phyloP scores from a whole-genome alignment of 2,329 filamentous ascomycete species.

The Ceratocystis colombiana region DNA sequence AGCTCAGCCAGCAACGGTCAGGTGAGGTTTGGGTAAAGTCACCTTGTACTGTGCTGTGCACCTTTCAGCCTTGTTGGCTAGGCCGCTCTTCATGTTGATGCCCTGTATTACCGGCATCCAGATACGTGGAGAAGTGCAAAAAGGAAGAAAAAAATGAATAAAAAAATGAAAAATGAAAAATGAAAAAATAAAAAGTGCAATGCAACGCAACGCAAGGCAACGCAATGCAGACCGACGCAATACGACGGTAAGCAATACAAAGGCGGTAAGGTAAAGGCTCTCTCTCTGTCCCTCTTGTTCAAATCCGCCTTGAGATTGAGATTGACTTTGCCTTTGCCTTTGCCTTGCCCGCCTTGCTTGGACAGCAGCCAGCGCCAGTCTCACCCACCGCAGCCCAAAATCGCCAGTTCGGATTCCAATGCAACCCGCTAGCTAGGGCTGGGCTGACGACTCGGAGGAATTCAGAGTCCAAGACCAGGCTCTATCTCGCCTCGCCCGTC shows the following conservation, averaged over 20 bases:
- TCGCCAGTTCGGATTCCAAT: neutral
- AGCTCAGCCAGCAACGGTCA: neutral
- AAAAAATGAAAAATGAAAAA: no score
- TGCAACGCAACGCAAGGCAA: no score
- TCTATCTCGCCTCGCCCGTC: no score
- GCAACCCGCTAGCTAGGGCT: neutral
- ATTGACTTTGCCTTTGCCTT: no score
- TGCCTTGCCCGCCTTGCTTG: neutral
- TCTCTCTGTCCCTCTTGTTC: neutral
- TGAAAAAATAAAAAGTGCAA: no score
- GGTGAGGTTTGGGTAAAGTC: neutral
- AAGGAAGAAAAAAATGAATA: no score
- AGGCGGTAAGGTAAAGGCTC: neutral
- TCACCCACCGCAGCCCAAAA: neutral
- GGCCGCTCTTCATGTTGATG: no score
- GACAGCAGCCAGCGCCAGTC: neutral
- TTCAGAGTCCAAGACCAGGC: neutral
- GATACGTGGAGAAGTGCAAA: no score
- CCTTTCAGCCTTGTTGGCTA: no score
- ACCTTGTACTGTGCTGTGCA: no score
- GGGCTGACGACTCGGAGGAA: neutral
- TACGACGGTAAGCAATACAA: neutral
- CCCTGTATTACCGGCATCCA: no score
- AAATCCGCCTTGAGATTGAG: neutral
- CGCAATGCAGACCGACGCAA: no score